These are phyloP conservation scores for Gossypium aridum DNA, from an alignment of 441 rosid genomes.

Conservation along the genomic window DNA sequence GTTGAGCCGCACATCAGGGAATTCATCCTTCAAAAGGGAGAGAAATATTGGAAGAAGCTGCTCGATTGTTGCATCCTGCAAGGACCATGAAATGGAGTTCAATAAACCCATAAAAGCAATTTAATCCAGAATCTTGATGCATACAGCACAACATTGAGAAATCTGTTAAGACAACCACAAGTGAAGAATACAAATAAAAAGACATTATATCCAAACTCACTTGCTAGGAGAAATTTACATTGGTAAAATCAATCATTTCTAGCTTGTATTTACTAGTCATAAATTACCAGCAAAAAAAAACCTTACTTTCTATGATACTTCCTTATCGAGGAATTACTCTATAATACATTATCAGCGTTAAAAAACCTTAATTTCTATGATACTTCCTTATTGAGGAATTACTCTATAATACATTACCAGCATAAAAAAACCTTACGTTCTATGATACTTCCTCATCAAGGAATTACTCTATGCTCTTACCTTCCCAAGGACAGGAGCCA, in stretches of 20 bases:
- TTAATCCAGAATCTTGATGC: background rate
- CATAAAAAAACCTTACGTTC: background rate
- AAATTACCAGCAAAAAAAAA: background rate
- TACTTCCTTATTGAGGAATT: background rate
- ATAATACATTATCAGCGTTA: background rate
- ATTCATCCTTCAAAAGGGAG: conserved; percentile 90
- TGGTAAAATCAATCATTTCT: background rate
- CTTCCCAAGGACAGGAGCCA: conserved; percentile 96
- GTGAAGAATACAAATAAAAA: background rate
- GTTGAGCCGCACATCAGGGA: conserved; percentile 93
- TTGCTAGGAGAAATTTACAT: background rate
- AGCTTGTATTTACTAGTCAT: background rate
- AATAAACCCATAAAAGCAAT: conserved; percentile 7
- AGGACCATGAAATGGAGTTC: conserved; percentile 18
- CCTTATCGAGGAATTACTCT: background rate
- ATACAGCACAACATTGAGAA: background rate
- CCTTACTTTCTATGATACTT: background rate
- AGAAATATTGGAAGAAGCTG: conserved; percentile 95
- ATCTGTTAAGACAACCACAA: background rate
- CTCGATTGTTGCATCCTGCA: conserved; percentile 92
- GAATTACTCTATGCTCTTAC: conserved; percentile 28
- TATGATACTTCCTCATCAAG: background rate
- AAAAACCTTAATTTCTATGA: background rate
- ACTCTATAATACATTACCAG: background rate
- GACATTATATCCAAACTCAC: background rate